Conservation (phyloP, 805 yeast genomes). For the Candida sphagnicola region DNA sequence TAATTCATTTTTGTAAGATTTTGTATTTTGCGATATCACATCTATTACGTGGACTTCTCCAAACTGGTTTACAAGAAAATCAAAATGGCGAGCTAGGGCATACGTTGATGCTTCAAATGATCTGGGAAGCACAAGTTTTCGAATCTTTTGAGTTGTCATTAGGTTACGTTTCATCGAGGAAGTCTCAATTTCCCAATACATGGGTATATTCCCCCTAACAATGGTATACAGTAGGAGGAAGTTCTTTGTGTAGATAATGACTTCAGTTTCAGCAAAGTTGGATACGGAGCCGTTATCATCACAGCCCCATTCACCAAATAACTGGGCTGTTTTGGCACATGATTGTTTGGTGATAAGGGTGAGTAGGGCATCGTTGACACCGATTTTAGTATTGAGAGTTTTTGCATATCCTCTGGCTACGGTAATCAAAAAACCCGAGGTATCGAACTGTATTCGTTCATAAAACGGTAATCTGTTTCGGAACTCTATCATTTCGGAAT, state of each 20-base stretch:
- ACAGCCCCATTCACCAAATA: conserved; percentile 56
- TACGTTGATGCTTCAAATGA: conserved; percentile 52
- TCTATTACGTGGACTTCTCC: conserved; percentile 50
- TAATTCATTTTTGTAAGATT: conserved; percentile 43
- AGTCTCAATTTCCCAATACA: conserved; percentile 50
- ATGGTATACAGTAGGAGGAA: conserved; percentile 43
- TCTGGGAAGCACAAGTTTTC: conserved; percentile 42
- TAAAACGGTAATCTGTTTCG: conserved; percentile 36
- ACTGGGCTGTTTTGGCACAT: conserved; percentile 43
- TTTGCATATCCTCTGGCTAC: conserved; percentile 52
- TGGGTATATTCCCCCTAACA: conserved; percentile 52
- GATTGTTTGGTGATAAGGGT: conserved; percentile 52
- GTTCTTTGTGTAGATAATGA: conserved; percentile 39
- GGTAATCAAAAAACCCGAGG: conserved; percentile 43
- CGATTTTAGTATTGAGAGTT: conserved; percentile 32
- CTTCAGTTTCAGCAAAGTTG: conserved; percentile 50
- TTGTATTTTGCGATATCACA: conserved; percentile 39
- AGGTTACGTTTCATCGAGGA: conserved; percentile 32
- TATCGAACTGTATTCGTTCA: conserved; percentile 42
- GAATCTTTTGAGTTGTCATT: conserved; percentile 33
- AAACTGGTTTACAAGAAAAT: conserved; percentile 41
- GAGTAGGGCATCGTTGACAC: conserved; percentile 35
- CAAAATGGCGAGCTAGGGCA: conserved; percentile 50
- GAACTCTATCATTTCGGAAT: conserved; percentile 42
- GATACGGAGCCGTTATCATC: conserved; percentile 55